Base-by-base conservation (phyloP, 371 early-diverging fungal species). In the Rhizopus sp. region DNA sequence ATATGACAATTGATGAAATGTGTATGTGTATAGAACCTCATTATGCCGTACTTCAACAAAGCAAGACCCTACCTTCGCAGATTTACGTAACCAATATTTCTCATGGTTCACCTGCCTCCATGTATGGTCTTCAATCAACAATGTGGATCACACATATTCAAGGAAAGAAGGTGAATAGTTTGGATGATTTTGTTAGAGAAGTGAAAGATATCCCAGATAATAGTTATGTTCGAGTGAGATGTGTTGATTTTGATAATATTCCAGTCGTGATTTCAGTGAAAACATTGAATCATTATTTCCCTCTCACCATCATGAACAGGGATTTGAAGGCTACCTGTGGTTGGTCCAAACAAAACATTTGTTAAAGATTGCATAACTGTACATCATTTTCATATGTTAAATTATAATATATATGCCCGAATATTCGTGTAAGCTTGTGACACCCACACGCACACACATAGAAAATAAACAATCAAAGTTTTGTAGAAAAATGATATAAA, bases 71-170 rank as follows among this genome's bases (percentile, higher is more conserved):
- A 31, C 92, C 92, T 4, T 85, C 86, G 9, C 77, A 81, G 7
- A 86, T 91, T 33, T 93, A 93, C 72, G 85, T 92, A 4, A 82
- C 86, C 6, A 86, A 80, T 31, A 73, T 90, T 8, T 68, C 86
- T 17, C 80, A 84, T 50, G 95, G 96, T 4, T 87, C 88, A 1
- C 95, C 94, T 3, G 86, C 89, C 6, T 88, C 85, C 53, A 88
- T 88, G 88, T 93, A 92, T 63, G 91, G 88, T 16, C 70, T 94
- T 62, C 80, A 70, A 47, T 87, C 92, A 4, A 94, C 95, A 1
- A 88, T 83, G 73, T 92, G 89, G 88, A 83, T 94, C 60, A 87
- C 86, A 0, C 87, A 88, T 56, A 81, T 91, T 62, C 86, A 91
- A 41, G 78, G 78, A 6, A 70, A 72, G 8, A 64, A 81, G n/a